Evolutionary conservation across 495 filamentous ascomycete species (phyloP), one percentile per base, ranked within the genome.

Genomic region (Tuber magnatum): DNA sequence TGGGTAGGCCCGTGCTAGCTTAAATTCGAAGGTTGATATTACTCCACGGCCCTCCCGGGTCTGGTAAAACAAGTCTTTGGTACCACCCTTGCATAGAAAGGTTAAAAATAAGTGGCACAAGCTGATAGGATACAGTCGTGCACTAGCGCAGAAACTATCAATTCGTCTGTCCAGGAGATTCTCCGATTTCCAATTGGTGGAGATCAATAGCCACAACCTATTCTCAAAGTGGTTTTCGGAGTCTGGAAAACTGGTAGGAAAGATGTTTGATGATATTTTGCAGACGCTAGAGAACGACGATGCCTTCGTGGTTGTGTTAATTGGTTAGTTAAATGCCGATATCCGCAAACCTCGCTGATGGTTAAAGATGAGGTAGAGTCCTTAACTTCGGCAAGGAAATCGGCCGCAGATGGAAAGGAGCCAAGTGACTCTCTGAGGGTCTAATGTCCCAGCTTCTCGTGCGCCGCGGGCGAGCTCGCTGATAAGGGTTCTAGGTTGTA

Each of bases 221-320:
- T 85, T 87, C 71, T 88, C 87, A 75, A 87, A 85, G 74, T 89
- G 82, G 78, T 89, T 88, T 77, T 84, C 86, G 24, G 87, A 89
- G 78, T 88, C 87, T 70, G 85, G 86, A n/a, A 89, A 88, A 78
- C 81, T 86, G 14, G 84, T 90, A 28, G 82, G 81, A 32, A 84
- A 82, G 65, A 72, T 86, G 73, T 89, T 90, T 78, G 85, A 86
- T n/a, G 77, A 77, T 42, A 85, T 90, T 69, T 81, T 83, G 73
- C 70, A 74, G 10, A 80, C 87, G 71, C 82, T 87, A 7, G 83
- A 84, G 73, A 86, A 88, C 71, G 82, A 85, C 9, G 79, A 83
- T 41, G 83, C 83, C 6, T 84, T 89, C 68, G 78, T 88, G 22
- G 85, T 85, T 65, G 83, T 90, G 1, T 74, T 90, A 22, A 85